phyloP scores from a whole-genome alignment of 2,329 filamentous ascomycete genomes.

The Nemania abortiva region DNA sequence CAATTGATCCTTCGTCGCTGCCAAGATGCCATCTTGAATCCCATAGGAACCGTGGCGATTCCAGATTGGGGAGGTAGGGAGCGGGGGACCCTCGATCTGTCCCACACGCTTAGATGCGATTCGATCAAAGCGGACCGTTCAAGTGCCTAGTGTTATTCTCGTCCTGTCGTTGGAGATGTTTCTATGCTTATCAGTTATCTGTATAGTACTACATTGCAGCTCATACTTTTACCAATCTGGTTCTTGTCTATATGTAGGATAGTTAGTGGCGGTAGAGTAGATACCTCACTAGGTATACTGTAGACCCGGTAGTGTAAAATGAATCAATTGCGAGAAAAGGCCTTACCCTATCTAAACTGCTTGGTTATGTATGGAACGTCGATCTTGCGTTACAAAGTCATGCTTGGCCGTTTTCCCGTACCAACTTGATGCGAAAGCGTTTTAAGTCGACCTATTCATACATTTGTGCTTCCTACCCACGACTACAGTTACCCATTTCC shows the following conservation, averaged over 20 bases:
- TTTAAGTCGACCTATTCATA: not conserved
- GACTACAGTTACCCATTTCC: not conserved
- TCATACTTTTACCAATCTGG: not conserved
- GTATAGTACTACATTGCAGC: too few relatives aligned
- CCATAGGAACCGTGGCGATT: not conserved
- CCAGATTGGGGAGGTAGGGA: slow-evolving; percentile 17
- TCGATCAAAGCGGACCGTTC: too few relatives aligned
- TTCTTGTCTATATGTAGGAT: too few relatives aligned
- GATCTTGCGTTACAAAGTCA: slow-evolving; percentile 14
- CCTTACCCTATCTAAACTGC: not conserved
- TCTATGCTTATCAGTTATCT: not conserved
- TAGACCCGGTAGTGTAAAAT: too few relatives aligned
- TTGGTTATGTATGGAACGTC: slow-evolving; percentile 6
- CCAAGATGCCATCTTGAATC: slow-evolving; percentile 13
- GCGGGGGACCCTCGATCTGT: not conserved
- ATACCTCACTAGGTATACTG: not conserved
- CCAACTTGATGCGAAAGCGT: slow-evolving; percentile 5
- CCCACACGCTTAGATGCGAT: too few relatives aligned
- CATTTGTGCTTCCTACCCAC: not conserved
- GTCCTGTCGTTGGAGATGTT: not conserved
- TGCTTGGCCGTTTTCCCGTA: slow-evolving; percentile 11
- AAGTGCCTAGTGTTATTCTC: not conserved
- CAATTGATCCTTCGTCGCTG: slow-evolving; percentile 16
- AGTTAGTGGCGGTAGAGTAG: not conserved
- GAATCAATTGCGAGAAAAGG: not conserved